Percentiles rank a stretch among this genome's conserved stretches.
Conservation (phyloP, 352 stramenopile species). For the Thalassiosira mediterranea region DNA sequence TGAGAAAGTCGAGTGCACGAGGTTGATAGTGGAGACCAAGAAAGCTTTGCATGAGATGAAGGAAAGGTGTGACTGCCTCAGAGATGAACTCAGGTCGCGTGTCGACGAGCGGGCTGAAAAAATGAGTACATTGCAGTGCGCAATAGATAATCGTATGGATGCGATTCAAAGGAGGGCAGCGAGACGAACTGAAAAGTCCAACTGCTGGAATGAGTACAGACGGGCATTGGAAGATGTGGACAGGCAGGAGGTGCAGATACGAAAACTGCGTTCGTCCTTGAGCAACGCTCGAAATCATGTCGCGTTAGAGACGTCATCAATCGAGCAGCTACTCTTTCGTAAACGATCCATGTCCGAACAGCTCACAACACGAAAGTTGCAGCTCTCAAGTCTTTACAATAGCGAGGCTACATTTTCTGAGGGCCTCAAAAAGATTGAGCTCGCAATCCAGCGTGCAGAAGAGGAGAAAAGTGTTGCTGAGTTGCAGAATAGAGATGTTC, state of each 20-base stretch:
- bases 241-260: conserved; percentile 27
- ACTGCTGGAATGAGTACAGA: conserved; percentile 20
- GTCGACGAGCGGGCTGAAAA: conserved; percentile 29
- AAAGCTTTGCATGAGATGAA: conserved; percentile 30
- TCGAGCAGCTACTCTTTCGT: conserved; percentile 3
- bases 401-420: conserved; percentile 14
- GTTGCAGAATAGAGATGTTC: conserved; percentile 28
- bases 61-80: conserved; percentile 10
- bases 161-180: conserved; percentile 16
- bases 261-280: conserved; percentile 38
- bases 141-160: conserved; percentile 27
- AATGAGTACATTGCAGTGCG: conserved; percentile 27
- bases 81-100: conserved; percentile 9
- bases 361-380: conserved; percentile 29
- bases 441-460: conserved; percentile 15
- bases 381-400: conserved; percentile 26
- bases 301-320: conserved; percentile 8
- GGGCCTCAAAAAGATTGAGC: conserved; percentile 25
- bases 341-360: conserved; percentile 28
- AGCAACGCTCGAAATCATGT: conserved; percentile 11
- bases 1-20: conserved; percentile 40
- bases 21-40: conserved; percentile 18
- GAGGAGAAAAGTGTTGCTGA: conserved; percentile 25
- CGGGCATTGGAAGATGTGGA: conserved; percentile 24
- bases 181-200: conserved; percentile 30